These are phyloP conservation scores for Sporothrix pallida DNA, from an alignment of 2,329 filamentous ascomycete genomes.

Conservation along the genomic window DNA sequence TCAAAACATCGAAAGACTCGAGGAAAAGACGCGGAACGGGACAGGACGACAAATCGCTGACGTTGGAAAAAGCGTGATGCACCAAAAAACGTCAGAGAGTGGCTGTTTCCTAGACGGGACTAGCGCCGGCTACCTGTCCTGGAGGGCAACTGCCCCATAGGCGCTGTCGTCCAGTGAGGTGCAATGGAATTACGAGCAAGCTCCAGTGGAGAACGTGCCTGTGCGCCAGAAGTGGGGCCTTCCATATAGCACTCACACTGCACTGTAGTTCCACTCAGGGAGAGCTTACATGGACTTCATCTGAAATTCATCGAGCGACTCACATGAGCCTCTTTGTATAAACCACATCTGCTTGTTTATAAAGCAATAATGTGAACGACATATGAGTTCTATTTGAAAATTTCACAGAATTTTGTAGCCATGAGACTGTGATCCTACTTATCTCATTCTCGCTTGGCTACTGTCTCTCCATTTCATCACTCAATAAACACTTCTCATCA, in stretches of 20 bases:
- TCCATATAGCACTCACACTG: not conserved
- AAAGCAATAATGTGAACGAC: too few species aligned
- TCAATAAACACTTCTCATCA: too few species aligned
- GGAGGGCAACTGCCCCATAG: not conserved
- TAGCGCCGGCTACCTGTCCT: not conserved
- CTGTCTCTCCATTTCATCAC: too few species aligned
- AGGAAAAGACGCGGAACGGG: not conserved
- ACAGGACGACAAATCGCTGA: not conserved
- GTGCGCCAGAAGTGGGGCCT: not conserved
- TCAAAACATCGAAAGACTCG: too few species aligned
- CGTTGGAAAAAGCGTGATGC: constrained; percentile 24
- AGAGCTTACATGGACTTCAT: not conserved
- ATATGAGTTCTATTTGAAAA: too few species aligned
- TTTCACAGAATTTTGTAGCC: too few species aligned
- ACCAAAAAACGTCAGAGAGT: not conserved
- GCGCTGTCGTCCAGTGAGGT: constrained; percentile 4
- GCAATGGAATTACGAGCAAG: constrained; percentile 2
- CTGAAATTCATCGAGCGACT: not conserved
- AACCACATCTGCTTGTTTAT: too few species aligned
- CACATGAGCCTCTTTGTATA: not conserved
- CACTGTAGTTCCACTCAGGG: not conserved
- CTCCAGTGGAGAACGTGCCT: not conserved
- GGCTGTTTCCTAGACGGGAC: constrained; percentile 16
- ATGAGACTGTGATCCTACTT: too few species aligned
- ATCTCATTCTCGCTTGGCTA: too few species aligned